phyloP scores from a whole-genome alignment of 2,329 filamentous ascomycete genomes.

The Colletotrichum zoysiae region DNA sequence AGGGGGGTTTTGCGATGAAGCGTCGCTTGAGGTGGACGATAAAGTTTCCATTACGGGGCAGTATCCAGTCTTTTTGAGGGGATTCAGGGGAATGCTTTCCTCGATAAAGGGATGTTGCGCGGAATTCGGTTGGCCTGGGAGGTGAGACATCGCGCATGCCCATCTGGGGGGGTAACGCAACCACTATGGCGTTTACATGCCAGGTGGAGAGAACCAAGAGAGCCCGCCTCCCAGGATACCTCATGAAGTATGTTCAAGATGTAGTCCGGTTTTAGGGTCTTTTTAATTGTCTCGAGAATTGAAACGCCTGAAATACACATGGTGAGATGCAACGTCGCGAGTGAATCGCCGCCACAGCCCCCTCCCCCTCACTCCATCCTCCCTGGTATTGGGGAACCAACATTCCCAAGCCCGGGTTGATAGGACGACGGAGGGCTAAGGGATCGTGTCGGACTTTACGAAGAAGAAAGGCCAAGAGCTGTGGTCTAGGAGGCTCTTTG shows the following conservation, averaged over 20 bases:
- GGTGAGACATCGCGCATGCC: slow-evolving; percentile 13
- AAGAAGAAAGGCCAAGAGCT: not conserved
- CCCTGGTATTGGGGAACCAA: not conserved
- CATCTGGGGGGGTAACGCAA: not conserved
- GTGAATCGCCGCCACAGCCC: not conserved
- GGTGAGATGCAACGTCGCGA: not conserved
- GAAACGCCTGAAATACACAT: not conserved
- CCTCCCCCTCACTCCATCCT: not conserved
- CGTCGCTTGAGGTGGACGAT: slow-evolving; percentile 13
- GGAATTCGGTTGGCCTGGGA: slow-evolving; percentile 22
- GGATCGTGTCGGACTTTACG: too few species aligned
- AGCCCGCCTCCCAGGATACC: too few species aligned
- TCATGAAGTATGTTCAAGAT: not conserved
- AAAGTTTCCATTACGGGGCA: not conserved
- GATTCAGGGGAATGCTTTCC: slow-evolving; percentile 26
- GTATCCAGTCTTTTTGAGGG: slow-evolving; percentile 32
- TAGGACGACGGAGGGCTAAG: not conserved
- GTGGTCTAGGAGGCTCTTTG: slow-evolving; percentile 36
- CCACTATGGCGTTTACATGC: slow-evolving; percentile 6
- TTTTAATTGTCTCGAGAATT: not conserved
- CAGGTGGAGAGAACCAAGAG: slow-evolving; percentile 8
- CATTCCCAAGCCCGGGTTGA: not conserved
- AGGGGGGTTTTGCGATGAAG: not conserved
- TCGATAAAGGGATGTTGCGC: slow-evolving; percentile 37
- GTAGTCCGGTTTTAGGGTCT: not conserved